Evolutionary conservation across 164 flowering plant species (phyloP).

Genomic region (Vitis rotundifolia): DNA sequence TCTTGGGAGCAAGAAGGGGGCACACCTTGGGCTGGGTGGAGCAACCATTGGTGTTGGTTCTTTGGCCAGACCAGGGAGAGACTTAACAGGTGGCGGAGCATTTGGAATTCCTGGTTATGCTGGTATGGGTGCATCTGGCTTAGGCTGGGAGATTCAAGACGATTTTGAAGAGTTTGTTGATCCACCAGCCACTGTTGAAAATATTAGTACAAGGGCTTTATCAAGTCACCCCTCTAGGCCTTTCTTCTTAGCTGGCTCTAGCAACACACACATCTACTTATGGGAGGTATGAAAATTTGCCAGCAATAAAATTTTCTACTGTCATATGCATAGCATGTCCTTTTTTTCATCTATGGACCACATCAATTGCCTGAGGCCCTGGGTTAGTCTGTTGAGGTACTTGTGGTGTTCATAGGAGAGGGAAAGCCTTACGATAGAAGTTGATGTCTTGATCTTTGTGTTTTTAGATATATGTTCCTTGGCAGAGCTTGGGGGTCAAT

Average conservation of each 20-base stretch:
- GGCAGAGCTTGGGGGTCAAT: not conserved
- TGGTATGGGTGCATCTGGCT: constrained; percentile 72
- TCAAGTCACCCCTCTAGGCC: constrained; percentile 91
- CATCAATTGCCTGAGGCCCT: too few species aligned
- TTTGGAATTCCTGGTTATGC: constrained; percentile 83
- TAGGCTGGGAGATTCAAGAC: constrained; percentile 86
- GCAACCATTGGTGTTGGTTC: constrained; percentile 69
- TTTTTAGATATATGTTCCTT: not conserved
- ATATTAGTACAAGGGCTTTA: constrained; percentile 73
- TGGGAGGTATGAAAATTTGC: constrained; percentile 79
- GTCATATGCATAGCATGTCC: not conserved
- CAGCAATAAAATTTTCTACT: not conserved
- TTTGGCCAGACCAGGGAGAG: constrained; percentile 56
- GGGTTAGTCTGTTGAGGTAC: too few species aligned
- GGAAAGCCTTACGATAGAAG: not conserved
- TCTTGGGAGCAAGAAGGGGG: constrained; percentile 67
- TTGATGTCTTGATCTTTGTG: not conserved
- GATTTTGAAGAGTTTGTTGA: constrained; percentile 81
- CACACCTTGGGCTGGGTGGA: constrained; percentile 85
- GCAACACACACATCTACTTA: constrained; percentile 82
- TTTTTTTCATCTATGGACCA: too few species aligned
- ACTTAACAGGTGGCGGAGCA: constrained; percentile 70
- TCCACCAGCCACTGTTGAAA: constrained; percentile 75
- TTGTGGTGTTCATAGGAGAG: not conserved
- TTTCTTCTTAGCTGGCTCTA: constrained; percentile 93